Evolutionary conservation across 768 basidiomycete species (phyloP).

Genomic region (Trametes meyenii): DNA sequence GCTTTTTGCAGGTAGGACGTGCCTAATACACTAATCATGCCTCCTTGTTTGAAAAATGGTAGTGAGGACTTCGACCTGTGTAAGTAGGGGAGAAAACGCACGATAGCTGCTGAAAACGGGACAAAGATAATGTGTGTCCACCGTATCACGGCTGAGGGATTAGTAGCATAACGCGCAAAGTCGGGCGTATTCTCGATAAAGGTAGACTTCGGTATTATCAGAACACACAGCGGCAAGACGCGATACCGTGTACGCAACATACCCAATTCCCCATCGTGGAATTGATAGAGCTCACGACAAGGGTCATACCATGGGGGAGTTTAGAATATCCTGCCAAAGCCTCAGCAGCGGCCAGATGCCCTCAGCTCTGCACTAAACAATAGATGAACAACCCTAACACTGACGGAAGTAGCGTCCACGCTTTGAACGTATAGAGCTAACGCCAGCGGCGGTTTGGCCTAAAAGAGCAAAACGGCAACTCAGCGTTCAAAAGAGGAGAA

Average conservation of each 20-base stretch:
- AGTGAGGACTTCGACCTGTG: not conserved
- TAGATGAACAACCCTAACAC: slow-evolving; percentile 26
- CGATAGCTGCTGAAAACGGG: slow-evolving; percentile 25
- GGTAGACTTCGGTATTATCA: slow-evolving; percentile 11
- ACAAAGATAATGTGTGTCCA: slow-evolving; percentile 27
- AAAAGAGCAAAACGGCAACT: slow-evolving; percentile 24
- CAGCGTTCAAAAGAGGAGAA: slow-evolving; percentile 25
- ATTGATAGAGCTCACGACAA: slow-evolving; percentile 24
- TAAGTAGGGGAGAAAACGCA: not conserved
- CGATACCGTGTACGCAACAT: not conserved
- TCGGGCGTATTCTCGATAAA: slow-evolving; percentile 29
- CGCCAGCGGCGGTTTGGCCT: slow-evolving; percentile 19
- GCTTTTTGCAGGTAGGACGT: slow-evolving; percentile 24
- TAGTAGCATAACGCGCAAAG: slow-evolving; percentile 23
- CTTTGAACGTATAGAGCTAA: slow-evolving; percentile 27
- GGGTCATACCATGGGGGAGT: slow-evolving; percentile 14
- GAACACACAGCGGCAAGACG: not conserved
- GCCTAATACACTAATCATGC: slow-evolving; percentile 27
- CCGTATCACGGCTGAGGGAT: slow-evolving; percentile 18
- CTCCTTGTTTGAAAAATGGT: slow-evolving; percentile 8
- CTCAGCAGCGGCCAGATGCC: slow-evolving; percentile 10
- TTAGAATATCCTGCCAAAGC: slow-evolving; percentile 7
- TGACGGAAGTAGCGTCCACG: slow-evolving; percentile 22
- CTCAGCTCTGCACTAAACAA: slow-evolving; percentile 24
- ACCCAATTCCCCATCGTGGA: slow-evolving; percentile 28